Evolutionary conservation across 768 basidiomycete species (phyloP).

Genomic region (Pisolithus orientalis): DNA sequence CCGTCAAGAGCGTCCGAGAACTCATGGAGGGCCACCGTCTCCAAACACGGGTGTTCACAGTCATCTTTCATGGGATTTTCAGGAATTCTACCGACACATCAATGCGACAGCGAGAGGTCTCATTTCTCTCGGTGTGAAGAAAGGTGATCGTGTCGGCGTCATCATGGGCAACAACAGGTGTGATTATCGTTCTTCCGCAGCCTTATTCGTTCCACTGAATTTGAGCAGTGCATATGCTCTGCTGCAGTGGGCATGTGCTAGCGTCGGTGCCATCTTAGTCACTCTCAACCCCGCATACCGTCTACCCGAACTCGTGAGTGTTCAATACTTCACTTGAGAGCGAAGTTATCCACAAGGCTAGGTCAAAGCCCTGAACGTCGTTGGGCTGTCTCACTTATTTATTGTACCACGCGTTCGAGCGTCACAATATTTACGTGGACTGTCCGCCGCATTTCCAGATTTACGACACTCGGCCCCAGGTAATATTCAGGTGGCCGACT

Average conservation of each 20-base stretch:
- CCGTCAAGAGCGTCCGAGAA: conserved; percentile 47
- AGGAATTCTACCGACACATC: conserved; percentile 62
- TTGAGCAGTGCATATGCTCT: conserved; percentile 61
- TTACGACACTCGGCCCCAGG: conserved; percentile 45
- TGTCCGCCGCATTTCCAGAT: conserved; percentile 53
- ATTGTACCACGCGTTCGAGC: conserved; percentile 63
- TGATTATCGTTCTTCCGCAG: conserved; percentile 4
- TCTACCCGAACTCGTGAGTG: conserved; percentile 57
- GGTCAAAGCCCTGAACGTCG: conserved; percentile 58
- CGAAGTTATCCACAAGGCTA: conserved; percentile 21
- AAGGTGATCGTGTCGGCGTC: conserved; percentile 73
- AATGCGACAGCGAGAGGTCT: conserved; percentile 66
- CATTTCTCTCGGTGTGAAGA: conserved; percentile 58
- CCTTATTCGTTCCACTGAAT: background rate
- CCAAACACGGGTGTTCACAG: conserved; percentile 41
- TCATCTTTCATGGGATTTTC: conserved; percentile 69
- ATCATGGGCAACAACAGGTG: conserved; percentile 86
- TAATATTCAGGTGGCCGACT: conserved; percentile 46
- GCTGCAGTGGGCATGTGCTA: conserved; percentile 84
- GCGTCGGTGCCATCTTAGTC: conserved; percentile 75
- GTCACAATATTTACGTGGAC: conserved; percentile 56
- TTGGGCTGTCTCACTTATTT: conserved; percentile 63
- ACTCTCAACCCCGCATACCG: conserved; percentile 83
- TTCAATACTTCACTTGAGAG: background rate
- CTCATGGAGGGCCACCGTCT: conserved; percentile 57